Base-by-base conservation (phyloP, 352 stramenopile species). In the Elongisporangium senticosum region DNA sequence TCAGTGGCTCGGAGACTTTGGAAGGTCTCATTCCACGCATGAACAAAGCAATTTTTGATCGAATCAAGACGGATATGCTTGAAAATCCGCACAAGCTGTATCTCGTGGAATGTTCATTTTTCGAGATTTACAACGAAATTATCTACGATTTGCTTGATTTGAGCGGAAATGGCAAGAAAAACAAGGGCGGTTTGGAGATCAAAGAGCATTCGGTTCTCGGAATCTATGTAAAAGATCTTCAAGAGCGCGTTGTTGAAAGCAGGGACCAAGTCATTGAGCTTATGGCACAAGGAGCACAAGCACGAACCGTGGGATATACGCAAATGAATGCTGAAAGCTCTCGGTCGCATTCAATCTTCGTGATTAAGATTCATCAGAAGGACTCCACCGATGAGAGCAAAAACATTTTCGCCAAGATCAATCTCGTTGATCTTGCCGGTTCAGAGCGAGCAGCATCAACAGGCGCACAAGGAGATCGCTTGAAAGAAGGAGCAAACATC, bases 61-160 rank as follows among this genome's bases (percentile, higher is more conserved):
- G 88, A 22, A 78, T 97, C 26, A 58, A 72, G 7, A 68, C 66
- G 8, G 83, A 89, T 23, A 85, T 86, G 22, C 72, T 61, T 5
- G 78, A 86, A 23, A 72, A 82, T 56, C 75, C 76, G 2, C 81
- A 88, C 55, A 96, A 90, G 21, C 71, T 82, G 43, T 98, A 95
- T 62, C 68, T 97, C 7, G 83, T 98, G 20, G 86, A 95, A 56
- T 95, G 83, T 37, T 97, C 90, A 14, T 98, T 96, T 73, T 93
- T 98, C 60, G 94, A 98, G 64, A 98, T 98, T 51, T 98, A 98
- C 75, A 98, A 98, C 59, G 94, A 98, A 69, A 93, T 93, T 50
- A 97, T 98, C 56, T 97, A 95, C 62, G 95, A 98, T 65, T 71
- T 98, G 49, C 77, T 98, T 8, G 79, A 96, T 57, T 84, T 89